These are phyloP conservation scores for Jamesozyma spencerorum DNA, from an alignment of 805 yeast species.

Conservation along the genomic window DNA sequence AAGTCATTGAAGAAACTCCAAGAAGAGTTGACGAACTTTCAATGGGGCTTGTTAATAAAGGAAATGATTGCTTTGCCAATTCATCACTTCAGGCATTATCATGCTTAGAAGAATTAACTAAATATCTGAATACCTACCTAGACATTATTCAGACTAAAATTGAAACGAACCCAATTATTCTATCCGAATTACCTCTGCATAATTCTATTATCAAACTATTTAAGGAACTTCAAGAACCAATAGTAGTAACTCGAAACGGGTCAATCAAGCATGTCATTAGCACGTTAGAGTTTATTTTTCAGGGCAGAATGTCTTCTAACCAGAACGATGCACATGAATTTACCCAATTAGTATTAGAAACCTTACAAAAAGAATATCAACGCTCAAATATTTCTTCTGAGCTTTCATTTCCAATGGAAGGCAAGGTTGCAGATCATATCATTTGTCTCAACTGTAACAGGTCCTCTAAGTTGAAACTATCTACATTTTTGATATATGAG, in stretches of 20 bases:
- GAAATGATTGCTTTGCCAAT: conserved; percentile 91
- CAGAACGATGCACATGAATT: conserved; percentile 97
- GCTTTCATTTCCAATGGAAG: conserved; percentile 54
- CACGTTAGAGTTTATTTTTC: conserved; percentile 61
- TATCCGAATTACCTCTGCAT: conserved; percentile 39
- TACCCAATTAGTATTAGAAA: conserved; percentile 70
- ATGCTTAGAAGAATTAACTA: conserved; percentile 48
- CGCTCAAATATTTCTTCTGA: conserved; percentile 24
- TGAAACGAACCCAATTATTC: too few species aligned
- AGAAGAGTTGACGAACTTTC: conserved; percentile 64
- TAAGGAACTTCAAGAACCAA: conserved; percentile 53
- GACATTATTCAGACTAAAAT: background rate
- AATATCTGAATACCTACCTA: conserved; percentile 36
- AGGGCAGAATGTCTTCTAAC: conserved; percentile 61
- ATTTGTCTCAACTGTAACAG: conserved; percentile 60
- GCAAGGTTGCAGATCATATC: conserved; percentile 56
- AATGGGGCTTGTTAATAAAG: conserved; percentile 71
- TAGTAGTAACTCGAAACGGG: conserved; percentile 41
- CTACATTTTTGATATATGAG: conserved; percentile 63
- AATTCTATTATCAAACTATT: conserved; percentile 44
- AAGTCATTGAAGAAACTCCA: background rate
- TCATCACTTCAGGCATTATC: conserved; percentile 75
- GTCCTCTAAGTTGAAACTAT: conserved; percentile 47
- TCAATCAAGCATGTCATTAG: conserved; percentile 75
- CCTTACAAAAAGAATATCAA: conserved; percentile 57